Base-by-base conservation (phyloP, 495 filamentous ascomycete genomes). In the Letharia lupina region DNA sequence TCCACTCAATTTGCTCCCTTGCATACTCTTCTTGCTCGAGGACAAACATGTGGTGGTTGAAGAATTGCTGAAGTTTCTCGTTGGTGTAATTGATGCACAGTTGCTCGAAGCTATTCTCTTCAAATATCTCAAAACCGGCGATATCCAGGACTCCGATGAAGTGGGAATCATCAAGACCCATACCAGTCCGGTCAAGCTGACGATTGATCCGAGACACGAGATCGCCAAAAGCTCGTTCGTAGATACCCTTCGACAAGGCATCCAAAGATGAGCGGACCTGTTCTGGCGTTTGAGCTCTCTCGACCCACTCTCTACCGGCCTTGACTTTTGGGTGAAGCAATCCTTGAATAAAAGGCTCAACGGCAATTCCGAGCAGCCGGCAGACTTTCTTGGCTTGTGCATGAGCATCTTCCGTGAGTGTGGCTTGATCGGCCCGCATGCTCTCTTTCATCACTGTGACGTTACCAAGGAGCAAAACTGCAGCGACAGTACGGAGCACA, bases 1-100 rank as follows among this genome's bases (percentile, higher is more conserved):
- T 91, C 95, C 95, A 99, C 77, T 99, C 93, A 70, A 99, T 99
- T 74, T 96, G 90, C 73, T 99, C 95, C 60, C 93, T 78, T 20
- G 95, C 93, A 76, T 99, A 99, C 75, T 99, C 95, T 73, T 99
- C 95, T 73, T 99, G 95, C 73, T 99, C 95, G 31, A 99, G 78
- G 31, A 99, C 95, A 74, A 99, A 99, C 95, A 99, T 99, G 79
- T 99, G 95, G 70, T 99, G 95, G 67, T 99, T 99, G 83, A 99
- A 99, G 75, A 98, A 99, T 69, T 99, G 95, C 74, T 99, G 95
- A 9, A 99, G 85, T 75, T 97, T 99, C 74, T 99, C 95, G 75
- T 99, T 99, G 65, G 95, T 98, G 77, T 98, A 99, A 73, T 99
- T 99, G 80, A 99, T 99, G 78, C 95, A 98, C 8, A 99, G 84